Evolutionary conservation across 1,139 yeast species (phyloP), one percentile per base, ranked within the genome.

Genomic region (Suhomyces maxii): DNA sequence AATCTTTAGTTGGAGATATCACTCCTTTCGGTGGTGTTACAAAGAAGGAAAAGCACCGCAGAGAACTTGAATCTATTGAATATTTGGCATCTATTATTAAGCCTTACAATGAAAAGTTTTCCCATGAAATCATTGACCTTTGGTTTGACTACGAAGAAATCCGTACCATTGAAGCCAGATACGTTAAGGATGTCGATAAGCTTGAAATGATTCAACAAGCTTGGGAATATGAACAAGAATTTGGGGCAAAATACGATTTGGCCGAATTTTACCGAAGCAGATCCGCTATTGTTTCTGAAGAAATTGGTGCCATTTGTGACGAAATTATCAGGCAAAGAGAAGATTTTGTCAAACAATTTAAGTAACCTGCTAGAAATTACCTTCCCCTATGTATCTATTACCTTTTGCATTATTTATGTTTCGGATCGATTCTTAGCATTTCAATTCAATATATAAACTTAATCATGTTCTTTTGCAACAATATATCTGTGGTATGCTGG

Each of bases 141-240:
- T 93, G 98, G 97, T 71, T 84, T 49, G 97, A 91, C 65, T 93
- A 93, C 66, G 99, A 93, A 68, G 84, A 86, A 58, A 84, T 88
- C 55, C 75, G 91, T 55, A 79, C 86, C 41, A 67, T 81, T 25
- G 99, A 93, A 65, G 97, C 98, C 6, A 77, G 85, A 47, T 89
- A 88, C 58, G 96, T 90, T 49, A 93, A 93, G 67, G 98, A 93
- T 64, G 83, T 93, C 48, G 99, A 93, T 67, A 93, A 93, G 76
- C 89, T 83, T 60, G 99, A 93, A 69, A 83, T 93, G 82, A 73
- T 91, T 54, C 80, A 88, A 53, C 97, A 93, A 67, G 87, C 96
- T 23, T 84, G 87, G 72, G 98, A 91, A 65, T 93, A 90, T 60
- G 97, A 90, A 66, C 84, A 81, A 58, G 73, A 75, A 52, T 77